These are phyloP conservation scores for Sarocladium strictum DNA, from an alignment of 2,329 filamentous ascomycete genomes.

Conservation along the genomic window DNA sequence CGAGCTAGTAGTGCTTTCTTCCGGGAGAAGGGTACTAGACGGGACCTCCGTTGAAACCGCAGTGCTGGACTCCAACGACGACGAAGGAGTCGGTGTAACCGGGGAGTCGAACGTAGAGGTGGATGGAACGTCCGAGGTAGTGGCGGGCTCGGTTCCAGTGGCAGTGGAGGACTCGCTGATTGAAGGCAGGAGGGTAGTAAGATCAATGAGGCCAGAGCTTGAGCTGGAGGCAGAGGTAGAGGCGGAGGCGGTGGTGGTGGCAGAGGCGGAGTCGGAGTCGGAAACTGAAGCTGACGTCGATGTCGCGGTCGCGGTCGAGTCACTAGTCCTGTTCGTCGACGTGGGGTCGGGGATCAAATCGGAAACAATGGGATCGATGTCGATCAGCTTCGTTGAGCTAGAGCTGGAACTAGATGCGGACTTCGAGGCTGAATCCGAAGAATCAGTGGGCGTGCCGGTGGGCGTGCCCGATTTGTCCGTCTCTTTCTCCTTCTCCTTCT, in stretches of 20 bases:
- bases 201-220: slow-evolving; percentile 1
- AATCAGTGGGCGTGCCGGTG: neutral
- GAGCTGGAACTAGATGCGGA: slow-evolving; percentile 9
- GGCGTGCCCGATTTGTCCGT: neutral
- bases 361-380: slow-evolving; percentile 3
- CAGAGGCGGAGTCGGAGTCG: slow-evolving; percentile 1
- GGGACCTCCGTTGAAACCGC: neutral
- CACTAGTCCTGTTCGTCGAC: slow-evolving; percentile 3
- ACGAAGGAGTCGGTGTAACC: neutral
- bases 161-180: slow-evolving; percentile 7
- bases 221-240: neutral
- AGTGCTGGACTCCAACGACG: neutral
- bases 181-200: neutral
- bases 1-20: neutral
- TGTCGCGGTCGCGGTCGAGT: slow-evolving; percentile 10
- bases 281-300: slow-evolving; percentile 7
- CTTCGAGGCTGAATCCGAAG: neutral
- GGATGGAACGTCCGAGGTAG: neutral
- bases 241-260: neutral
- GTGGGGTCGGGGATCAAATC: neutral
- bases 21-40: neutral
- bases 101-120: neutral
- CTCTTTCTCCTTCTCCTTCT: no score
- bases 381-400: slow-evolving; percentile 7
- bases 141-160: neutral